Base-by-base conservation (phyloP, 2,329 filamentous ascomycete species). In the Penicillium sp. region DNA sequence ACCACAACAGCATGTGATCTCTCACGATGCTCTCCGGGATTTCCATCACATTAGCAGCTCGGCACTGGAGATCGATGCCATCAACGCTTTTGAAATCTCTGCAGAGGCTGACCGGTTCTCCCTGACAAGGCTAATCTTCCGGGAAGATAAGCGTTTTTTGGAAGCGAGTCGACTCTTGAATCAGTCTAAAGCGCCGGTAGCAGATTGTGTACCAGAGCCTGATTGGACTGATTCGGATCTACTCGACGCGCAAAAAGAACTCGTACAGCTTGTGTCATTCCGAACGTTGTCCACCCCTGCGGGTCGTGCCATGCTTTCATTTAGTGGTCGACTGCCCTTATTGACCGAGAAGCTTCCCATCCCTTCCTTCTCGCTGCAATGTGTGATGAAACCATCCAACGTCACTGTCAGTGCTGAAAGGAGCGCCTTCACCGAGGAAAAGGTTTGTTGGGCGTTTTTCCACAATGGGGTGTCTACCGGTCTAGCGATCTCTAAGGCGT, bases 381-480 rank as follows among this genome's bases (percentile, higher is more conserved):
- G 90, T 58, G 75, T 93, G 7, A 90, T 98, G 73, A 93, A 89
- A 59, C 93, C 94, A 2, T 83, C 86, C 46, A 93, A 94, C 49
- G 89, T 89, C 23, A 94, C 87, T 2, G 86, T 98, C 19, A 90
- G 87, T n/a, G 89, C 93, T 5, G 93, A 98, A 59, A 88, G 91
- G 56, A 76, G 78, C 4, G 74, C 84, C 2, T 94, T 94, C 57
- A 91, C 87, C 0, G 93, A 98, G 67, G 93, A 98, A 56, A 97
- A 94, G 65, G 88, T 95, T 27, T 91, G 88, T 59, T 98, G 93
- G 93, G 90, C 91, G 0, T 98, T 96, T 67, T 98, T 98, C 67
- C 93, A 98, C 62, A 88, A 94, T 43, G 93, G 93, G 5, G 91
- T 94, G 19, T 86, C 91, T n/a, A 87, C 87, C 16, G 93, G 93